Evolutionary conservation across 2,329 filamentous ascomycete genomes (phyloP).

Genomic region (Graphilbum fragrans): DNA sequence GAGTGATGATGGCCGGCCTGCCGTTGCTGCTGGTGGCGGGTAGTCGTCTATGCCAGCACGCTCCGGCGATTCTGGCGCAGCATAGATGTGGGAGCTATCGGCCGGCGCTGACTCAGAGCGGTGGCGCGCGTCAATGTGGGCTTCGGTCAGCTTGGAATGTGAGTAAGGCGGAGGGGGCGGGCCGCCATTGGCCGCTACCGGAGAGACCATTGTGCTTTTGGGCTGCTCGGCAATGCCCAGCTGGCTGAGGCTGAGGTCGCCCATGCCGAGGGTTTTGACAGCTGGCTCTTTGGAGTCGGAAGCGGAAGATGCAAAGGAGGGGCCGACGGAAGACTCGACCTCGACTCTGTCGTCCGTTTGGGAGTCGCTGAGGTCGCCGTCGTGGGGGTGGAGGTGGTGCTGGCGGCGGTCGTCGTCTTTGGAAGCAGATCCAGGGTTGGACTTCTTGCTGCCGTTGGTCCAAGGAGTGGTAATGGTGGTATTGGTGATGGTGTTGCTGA

Average conservation of each 20-base stretch:
- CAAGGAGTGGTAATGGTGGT: constrained; percentile 39
- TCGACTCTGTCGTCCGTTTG: constrained; percentile 24
- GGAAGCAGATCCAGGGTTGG: neutral
- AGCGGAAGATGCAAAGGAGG: constrained; percentile 19
- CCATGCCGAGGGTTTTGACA: constrained; percentile 77
- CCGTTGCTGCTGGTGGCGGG: constrained; percentile 11
- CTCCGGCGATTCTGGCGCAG: neutral
- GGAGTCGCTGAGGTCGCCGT: neutral
- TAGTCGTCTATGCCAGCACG: constrained; percentile 5
- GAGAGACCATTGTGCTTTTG: constrained; percentile 17
- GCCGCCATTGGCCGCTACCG: neutral
- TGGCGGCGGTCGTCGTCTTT: constrained; percentile 16
- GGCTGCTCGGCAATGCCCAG: constrained; percentile 62
- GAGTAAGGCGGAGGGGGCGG: neutral
- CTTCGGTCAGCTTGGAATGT: constrained; percentile 18
- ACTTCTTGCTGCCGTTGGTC: constrained; percentile 26
- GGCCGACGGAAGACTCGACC: constrained; percentile 24
- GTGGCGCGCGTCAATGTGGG: constrained; percentile 15
- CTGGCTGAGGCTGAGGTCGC: constrained; percentile 80
- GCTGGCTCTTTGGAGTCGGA: constrained; percentile 55
- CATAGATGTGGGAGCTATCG: constrained; percentile 18
- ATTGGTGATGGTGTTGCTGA: constrained; percentile 65
- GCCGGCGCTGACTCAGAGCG: constrained; percentile 49
- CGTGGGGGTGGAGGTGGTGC: constrained; percentile 10
- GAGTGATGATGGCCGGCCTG: constrained; percentile 31